Conservation (phyloP, 2,329 filamentous ascomycete species). For the Pestalotiopsis sp. region DNA sequence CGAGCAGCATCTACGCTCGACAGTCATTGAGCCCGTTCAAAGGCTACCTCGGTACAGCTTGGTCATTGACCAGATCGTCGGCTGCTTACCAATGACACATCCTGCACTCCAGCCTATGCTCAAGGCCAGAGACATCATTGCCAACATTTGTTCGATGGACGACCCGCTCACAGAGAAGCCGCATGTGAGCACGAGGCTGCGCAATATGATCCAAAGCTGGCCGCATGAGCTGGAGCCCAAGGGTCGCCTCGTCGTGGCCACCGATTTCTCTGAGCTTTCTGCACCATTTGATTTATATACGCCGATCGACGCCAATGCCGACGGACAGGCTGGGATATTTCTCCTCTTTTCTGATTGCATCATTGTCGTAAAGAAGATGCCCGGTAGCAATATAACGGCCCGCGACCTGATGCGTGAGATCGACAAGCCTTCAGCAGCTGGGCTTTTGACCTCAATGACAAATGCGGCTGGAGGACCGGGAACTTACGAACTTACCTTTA, state of each 20-base stretch:
- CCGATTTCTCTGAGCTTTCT: constrained; percentile 75
- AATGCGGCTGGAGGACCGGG: constrained; percentile 61
- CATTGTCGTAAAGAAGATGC: constrained; percentile 72
- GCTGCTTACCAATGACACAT: constrained; percentile 81
- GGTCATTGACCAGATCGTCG: constrained; percentile 92
- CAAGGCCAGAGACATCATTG: constrained; percentile 88
- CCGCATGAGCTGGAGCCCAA: constrained; percentile 68
- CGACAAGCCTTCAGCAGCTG: constrained; percentile 72
- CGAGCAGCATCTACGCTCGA: constrained; percentile 86
- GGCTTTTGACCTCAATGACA: constrained; percentile 63
- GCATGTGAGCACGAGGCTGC: constrained; percentile 71
- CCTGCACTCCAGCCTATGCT: constrained; percentile 81
- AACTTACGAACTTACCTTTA: constrained; percentile 72
- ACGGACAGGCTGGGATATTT: constrained; percentile 66
- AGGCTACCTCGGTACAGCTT: constrained; percentile 91
- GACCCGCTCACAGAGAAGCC: constrained; percentile 68
- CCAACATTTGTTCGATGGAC: constrained; percentile 94
- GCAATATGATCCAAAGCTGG: constrained; percentile 77
- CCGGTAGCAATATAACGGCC: constrained; percentile 63
- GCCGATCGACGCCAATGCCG: constrained; percentile 36
- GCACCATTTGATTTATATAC: constrained; percentile 64
- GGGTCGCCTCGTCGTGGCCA: constrained; percentile 77
- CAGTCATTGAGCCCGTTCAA: constrained; percentile 95
- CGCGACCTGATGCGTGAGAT: constrained; percentile 81
- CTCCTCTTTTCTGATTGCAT: constrained; percentile 83